Conservation (phyloP, 768 basidiomycete genomes). For the Auricularia heimuer region DNA sequence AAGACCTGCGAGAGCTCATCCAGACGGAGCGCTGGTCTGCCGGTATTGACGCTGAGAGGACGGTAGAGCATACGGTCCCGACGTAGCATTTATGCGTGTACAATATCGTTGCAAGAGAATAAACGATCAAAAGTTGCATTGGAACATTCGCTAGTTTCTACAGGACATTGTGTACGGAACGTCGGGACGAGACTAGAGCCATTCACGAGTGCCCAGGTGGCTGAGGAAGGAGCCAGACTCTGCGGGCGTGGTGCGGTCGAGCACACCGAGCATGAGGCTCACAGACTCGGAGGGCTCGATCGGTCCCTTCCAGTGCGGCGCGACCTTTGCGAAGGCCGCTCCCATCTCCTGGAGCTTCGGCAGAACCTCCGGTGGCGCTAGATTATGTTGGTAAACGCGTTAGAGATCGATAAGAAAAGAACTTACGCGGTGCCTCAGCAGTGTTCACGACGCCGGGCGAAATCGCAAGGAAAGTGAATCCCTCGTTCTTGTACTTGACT, state of each 20-base stretch:
- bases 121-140: too few relatives aligned
- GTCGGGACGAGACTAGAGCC: neutral
- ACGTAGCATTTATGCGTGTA: too few relatives aligned
- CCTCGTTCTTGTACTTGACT: constrained; percentile 28
- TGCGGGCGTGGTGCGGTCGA: neutral
- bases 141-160: too few relatives aligned
- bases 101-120: too few relatives aligned
- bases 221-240: neutral
- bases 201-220: neutral
- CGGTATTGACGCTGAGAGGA: too few relatives aligned
- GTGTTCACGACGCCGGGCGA: constrained; percentile 31
- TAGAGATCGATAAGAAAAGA: neutral
- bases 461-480: constrained; percentile 27
- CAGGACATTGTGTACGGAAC: too few relatives aligned
- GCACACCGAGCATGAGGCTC: neutral
- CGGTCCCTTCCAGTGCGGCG: neutral
- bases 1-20: too few relatives aligned
- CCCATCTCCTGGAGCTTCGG: neutral
- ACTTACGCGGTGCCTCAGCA: constrained; percentile 1
- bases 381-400: too few relatives aligned
- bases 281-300: neutral
- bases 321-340: neutral
- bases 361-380: neutral
- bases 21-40: too few relatives aligned
- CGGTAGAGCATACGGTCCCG: too few relatives aligned